Evolutionary conservation across 2,329 filamentous ascomycete species (phyloP).

Genomic region (Talaromyces sp.): DNA sequence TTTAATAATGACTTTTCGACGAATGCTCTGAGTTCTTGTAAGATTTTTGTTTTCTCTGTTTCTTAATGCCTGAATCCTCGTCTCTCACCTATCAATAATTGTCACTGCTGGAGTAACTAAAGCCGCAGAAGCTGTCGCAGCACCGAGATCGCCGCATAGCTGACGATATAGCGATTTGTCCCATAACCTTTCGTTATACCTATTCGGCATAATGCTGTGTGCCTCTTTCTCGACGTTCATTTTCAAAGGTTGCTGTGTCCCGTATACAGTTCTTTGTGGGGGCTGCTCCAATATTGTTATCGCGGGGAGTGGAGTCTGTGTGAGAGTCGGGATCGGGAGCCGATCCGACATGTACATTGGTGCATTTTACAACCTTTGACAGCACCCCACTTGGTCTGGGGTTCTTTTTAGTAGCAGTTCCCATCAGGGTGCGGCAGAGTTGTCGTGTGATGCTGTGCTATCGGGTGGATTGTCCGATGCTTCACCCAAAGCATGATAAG

Average conservation of each 20-base stretch:
- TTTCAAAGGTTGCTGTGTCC: background rate
- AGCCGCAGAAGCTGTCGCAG: conserved; percentile 28
- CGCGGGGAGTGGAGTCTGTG: background rate
- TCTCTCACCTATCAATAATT: conserved; percentile 31
- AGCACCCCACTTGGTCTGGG: too few species aligned
- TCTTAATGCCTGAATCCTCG: background rate
- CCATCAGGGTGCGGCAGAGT: too few species aligned
- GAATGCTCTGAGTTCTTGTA: conserved; percentile 19
- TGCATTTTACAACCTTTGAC: too few species aligned
- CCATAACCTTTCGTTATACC: conserved; percentile 10
- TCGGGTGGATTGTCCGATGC: too few species aligned
- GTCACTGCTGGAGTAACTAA: conserved; percentile 30
- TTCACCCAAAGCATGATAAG: too few species aligned
- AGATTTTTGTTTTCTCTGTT: background rate
- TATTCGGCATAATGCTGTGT: conserved; percentile 14
- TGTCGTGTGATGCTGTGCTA: too few species aligned
- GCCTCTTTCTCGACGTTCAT: background rate
- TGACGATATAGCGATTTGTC: conserved; percentile 9
- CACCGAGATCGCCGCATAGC: conserved; percentile 28
- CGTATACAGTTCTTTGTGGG: background rate
- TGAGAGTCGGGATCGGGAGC: background rate
- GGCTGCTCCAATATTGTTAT: background rate
- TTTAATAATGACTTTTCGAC: conserved; percentile 30
- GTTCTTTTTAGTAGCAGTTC: too few species aligned
- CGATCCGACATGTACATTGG: background rate